Evolutionary conservation across 371 early-diverging fungal genomes (phyloP), one percentile per base, ranked within the genome.

Genomic region (Smittium culicis): DNA sequence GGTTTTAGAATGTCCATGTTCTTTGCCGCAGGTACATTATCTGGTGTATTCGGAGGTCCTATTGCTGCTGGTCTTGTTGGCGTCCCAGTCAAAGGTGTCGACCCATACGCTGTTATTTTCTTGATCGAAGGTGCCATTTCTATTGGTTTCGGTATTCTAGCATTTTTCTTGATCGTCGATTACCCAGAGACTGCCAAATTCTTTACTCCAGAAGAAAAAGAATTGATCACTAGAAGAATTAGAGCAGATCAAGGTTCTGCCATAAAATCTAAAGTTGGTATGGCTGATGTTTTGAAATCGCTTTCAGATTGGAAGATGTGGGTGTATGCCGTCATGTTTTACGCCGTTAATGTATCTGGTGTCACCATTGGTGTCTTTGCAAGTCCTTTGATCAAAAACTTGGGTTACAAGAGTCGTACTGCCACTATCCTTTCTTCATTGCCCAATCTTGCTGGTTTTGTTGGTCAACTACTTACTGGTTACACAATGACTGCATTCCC

Each of bases 51-150:
- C 29, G 86, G 85, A 66, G 88, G 85, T 0, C 77, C 85, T 1
- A 75, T 85, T 2, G 79, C 84, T 2, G 81, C 83, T 59, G 86
- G 82, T 5, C 76, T 88, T 45, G 73, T 67, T 25, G 67, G 75
- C 34, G 82, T 87, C 66, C 70, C 76, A 20, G 34, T 64, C 65
- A 29, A 24, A 64, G 66, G 74, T 20, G 69, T 71, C 33, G 70
- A 67, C 8, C 75, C 74, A 20, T 66, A 85, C 24, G 31, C 64
- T n/a, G 66, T 71, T 11, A 69, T 89, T 58, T 90, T 89, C 70
- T 80, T 89, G 33, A 79, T 90, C 56, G 88, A 88, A 70, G 89
- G 88, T 3, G 67, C 88, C 54, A 83, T 85, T 1, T 84, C 91
- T 0, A 72, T 86, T 1, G 34, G 86, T 0, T 75, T 87, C 59